Conservation (phyloP, 495 filamentous ascomycete species). For the Oidiodendron maius region DNA sequence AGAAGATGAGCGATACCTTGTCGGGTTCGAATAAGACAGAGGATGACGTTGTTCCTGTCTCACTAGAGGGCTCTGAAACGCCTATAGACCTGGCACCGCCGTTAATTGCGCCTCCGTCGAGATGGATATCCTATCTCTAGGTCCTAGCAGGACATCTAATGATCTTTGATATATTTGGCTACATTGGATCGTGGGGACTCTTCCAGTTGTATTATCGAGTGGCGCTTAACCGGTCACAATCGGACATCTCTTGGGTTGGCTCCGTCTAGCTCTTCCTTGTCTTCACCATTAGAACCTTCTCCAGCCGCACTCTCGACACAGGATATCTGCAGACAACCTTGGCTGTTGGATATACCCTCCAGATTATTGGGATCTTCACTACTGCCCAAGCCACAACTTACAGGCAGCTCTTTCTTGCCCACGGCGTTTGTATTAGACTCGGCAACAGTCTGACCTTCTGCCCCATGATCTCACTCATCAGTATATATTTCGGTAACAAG, state of each 20-base stretch:
- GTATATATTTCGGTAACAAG: constrained; percentile 62
- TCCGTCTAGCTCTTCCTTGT: constrained; percentile 66
- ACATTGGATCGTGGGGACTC: not conserved
- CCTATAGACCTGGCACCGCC: too few relatives aligned
- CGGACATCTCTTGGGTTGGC: constrained; percentile 70
- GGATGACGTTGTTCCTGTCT: too few relatives aligned
- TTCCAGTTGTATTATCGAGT: constrained; percentile 7
- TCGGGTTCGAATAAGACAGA: too few relatives aligned
- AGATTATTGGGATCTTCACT: constrained; percentile 60
- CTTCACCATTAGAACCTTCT: constrained; percentile 64
- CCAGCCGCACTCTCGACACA: constrained; percentile 58
- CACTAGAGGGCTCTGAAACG: too few relatives aligned
- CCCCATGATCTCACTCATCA: constrained; percentile 57
- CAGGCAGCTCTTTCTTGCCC: constrained; percentile 70
- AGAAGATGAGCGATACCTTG: too few relatives aligned
- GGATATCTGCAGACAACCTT: constrained; percentile 34
- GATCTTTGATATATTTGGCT: too few relatives aligned
- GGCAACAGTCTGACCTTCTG: constrained; percentile 68
- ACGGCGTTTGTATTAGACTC: constrained; percentile 64
- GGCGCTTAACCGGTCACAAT: constrained; percentile 32
- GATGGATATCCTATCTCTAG: too few relatives aligned
- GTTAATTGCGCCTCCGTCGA: too few relatives aligned
- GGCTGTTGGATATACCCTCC: constrained; percentile 42
- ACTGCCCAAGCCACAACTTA: constrained; percentile 55
- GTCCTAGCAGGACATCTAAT: too few relatives aligned